Evolutionary conservation across 2,329 filamentous ascomycete genomes (phyloP).

Genomic region (Calonectria crousiana): DNA sequence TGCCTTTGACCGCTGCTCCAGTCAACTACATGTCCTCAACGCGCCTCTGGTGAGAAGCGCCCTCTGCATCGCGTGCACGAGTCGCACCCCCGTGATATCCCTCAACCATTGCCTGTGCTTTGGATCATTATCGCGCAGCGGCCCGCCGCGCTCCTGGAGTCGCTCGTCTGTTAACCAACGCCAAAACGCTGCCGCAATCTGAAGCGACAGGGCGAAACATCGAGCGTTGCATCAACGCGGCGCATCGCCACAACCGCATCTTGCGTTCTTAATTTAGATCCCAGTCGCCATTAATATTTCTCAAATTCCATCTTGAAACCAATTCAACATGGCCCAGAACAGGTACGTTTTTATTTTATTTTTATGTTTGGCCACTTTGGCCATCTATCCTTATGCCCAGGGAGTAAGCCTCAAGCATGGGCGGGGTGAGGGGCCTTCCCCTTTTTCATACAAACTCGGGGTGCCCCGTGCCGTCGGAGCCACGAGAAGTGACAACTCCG

Average conservation of each 20-base stretch:
- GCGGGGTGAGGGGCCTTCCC: constrained; percentile 33
- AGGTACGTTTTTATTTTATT: constrained; percentile 38
- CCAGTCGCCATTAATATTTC: constrained; percentile 21
- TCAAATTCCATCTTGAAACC: constrained; percentile 5
- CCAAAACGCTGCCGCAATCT: constrained; percentile 22
- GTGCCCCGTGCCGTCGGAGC: constrained; percentile 7
- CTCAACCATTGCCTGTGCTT: constrained; percentile 7
- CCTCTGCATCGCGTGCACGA: constrained; percentile 33
- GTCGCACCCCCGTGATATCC: constrained; percentile 26
- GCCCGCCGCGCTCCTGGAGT: constrained; percentile 5
- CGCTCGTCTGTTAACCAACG: constrained; percentile 2
- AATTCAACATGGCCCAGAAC: constrained; percentile 51
- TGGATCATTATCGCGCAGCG: background rate
- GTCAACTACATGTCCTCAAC: constrained; percentile 41
- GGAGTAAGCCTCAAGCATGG: constrained; percentile 21
- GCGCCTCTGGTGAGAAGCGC: constrained; percentile 33
- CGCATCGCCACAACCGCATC: constrained; percentile 16
- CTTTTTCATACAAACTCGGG: background rate
- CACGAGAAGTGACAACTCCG: constrained; percentile 1
- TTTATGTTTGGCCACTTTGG: background rate
- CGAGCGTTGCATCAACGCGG: constrained; percentile 24
- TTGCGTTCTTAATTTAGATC: constrained; percentile 18
- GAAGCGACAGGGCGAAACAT: constrained; percentile 25
- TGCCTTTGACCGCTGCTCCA: constrained; percentile 39
- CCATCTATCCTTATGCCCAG: constrained; percentile 13